These are phyloP conservation scores for Rachicladosporium sp. DNA, from an alignment of 2,329 filamentous ascomycete species.

Conservation along the genomic window DNA sequence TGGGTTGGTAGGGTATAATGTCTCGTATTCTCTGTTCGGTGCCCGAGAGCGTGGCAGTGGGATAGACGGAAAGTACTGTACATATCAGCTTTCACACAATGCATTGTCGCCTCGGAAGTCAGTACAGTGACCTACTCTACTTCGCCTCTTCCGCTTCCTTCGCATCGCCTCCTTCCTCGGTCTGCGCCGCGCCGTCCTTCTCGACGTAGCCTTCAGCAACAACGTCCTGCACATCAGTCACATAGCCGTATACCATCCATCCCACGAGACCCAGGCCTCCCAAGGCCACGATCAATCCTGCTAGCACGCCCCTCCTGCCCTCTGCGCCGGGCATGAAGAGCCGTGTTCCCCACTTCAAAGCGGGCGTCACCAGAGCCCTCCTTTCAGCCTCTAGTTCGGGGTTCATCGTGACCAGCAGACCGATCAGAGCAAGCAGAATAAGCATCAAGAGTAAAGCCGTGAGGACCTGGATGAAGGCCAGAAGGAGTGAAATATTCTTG, in stretches of 20 bases:
- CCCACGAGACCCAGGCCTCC: not conserved
- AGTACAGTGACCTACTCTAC: too few relatives aligned
- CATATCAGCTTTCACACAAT: too few relatives aligned
- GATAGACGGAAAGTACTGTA: too few relatives aligned
- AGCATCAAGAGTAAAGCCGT: slow-evolving; percentile 30
- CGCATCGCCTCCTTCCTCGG: slow-evolving; percentile 1
- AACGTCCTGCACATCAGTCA: slow-evolving; percentile 2
- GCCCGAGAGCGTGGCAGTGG: too few relatives aligned
- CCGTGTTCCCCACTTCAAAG: slow-evolving; percentile 23
- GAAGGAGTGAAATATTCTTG: slow-evolving; percentile 37
- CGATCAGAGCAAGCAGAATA: slow-evolving; percentile 28
- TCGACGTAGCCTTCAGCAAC: slow-evolving; percentile 1
- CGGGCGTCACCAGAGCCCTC: slow-evolving; percentile 30
- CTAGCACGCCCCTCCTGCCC: not conserved
- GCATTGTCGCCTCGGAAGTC: too few relatives aligned
- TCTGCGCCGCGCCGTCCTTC: not conserved
- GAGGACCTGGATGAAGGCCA: slow-evolving; percentile 36
- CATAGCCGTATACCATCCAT: slow-evolving; percentile 1
- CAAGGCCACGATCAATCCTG: not conserved
- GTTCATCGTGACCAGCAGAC: slow-evolving; percentile 34
- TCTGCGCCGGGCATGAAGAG: slow-evolving; percentile 9
- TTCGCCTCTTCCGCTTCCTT: not conserved
- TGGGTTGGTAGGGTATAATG: too few relatives aligned
- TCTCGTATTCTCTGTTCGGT: too few relatives aligned
- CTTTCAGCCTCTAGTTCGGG: slow-evolving; percentile 37